phyloP scores from a whole-genome alignment of 495 filamentous ascomycete genomes.

The Entonaema liquescens region DNA sequence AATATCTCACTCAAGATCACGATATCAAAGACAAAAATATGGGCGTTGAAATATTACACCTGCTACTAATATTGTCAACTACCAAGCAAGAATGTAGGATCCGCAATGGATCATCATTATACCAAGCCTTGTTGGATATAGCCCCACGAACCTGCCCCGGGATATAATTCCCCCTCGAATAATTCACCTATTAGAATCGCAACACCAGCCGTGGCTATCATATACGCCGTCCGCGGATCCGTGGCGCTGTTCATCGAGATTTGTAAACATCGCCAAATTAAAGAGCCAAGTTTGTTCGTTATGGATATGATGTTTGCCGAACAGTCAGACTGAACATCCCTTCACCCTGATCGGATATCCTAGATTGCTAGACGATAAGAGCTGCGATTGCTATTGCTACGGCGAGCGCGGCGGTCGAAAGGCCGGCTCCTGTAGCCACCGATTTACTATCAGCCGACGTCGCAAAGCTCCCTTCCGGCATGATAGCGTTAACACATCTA shows the following conservation, averaged over 20 bases:
- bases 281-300: neutral
- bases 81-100: neutral
- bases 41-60: neutral
- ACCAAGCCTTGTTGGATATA: neutral
- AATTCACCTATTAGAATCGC: neutral
- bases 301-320: neutral
- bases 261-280: neutral
- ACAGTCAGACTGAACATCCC: neutral
- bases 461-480: constrained; percentile 3
- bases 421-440: neutral
- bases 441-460: neutral
- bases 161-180: constrained; percentile 3
- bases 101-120: neutral
- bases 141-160: neutral
- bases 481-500: constrained; percentile 21
- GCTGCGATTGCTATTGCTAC: constrained; percentile 15
- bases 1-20: neutral
- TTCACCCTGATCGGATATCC: neutral
- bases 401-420: constrained; percentile 1
- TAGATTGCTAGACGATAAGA: neutral
- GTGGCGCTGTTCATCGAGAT: neutral
- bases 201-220: constrained; percentile 10
- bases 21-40: neutral
- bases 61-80: neutral
- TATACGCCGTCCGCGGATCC: constrained; percentile 6